Evolutionary conservation across 495 filamentous ascomycete genomes (phyloP).

Genomic region (Parathielavia appendiculata): DNA sequence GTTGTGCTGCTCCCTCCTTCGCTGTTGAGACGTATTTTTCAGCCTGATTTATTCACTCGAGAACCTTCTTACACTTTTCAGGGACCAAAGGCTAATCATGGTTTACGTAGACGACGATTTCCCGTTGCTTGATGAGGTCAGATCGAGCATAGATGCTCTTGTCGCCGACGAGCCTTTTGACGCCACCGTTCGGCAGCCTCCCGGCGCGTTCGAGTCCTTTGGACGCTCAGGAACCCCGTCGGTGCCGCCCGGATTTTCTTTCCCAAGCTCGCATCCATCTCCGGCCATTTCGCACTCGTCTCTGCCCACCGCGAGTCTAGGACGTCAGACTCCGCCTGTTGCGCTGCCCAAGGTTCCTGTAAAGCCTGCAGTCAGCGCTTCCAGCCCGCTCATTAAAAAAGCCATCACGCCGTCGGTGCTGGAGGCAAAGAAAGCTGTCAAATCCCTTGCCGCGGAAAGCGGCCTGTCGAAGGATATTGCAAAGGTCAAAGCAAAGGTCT

Average conservation of each 20-base stretch:
- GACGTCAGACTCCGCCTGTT: conserved; percentile 24
- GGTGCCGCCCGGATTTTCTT: conserved; percentile 61
- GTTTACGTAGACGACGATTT: conserved; percentile 45
- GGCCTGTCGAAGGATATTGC: conserved; percentile 46
- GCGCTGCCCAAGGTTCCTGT: conserved; percentile 22
- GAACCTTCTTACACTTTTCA: conserved; percentile 12
- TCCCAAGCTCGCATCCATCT: conserved; percentile 51
- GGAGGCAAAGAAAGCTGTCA: conserved; percentile 46
- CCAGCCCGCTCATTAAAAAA: conserved; percentile 29
- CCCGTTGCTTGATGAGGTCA: conserved; percentile 47
- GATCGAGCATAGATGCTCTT: conserved; percentile 52
- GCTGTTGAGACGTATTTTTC: background rate
- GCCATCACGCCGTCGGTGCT: conserved; percentile 10
- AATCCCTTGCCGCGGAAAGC: conserved; percentile 40
- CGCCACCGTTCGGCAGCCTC: conserved; percentile 23
- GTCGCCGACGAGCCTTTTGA: conserved; percentile 48
- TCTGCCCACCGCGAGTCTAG: conserved; percentile 3
- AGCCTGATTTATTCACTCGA: conserved; percentile 8
- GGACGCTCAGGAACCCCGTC: conserved; percentile 53
- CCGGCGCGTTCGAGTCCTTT: conserved; percentile 41
- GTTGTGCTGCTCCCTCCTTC: conserved; percentile 18
- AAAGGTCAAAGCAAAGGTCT: conserved; percentile 39
- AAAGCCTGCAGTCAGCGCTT: conserved; percentile 15
- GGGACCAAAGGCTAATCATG: conserved; percentile 36
- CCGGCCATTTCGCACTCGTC: conserved; percentile 30